Evolutionary conservation across 129 eudicot species (phyloP), one percentile per base, ranked within the genome.

Genomic region (Sambucus nigra): DNA sequence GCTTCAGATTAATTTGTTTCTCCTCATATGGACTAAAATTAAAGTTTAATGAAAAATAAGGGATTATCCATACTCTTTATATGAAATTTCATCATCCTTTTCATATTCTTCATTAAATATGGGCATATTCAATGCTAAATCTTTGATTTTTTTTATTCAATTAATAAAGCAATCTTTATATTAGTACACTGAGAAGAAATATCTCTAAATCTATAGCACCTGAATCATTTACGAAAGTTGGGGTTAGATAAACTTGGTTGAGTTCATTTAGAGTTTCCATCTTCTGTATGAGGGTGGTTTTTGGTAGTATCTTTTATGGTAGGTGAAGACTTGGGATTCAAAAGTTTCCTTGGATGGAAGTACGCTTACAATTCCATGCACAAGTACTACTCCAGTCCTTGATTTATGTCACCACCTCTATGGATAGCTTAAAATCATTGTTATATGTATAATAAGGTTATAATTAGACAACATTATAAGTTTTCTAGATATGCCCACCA

Each of bases 391-490:
- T 2, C 19, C 25, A 25, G 5, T 24, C 29, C 55, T 53, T 42
- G 8, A 25, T 39, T 45, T 67, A 60, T 23, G 38, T 50, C 28
- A 57, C 65, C 25, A 67, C 73, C 42, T 67, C 39, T 4, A 53
- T 23, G 1, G 65, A 22, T 8, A 58, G 52, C 8, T 67, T 67
- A 12, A 7, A 39, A 35, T 50, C 66, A 51, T 68, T 67, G 7
- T 60, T 31, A 20, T 68, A 68, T 13, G 40, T 18, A 20, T 50
- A 40, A 13, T 35, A 68, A 4, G 66, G 54, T 2, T 68, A 41
- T 2, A 59, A 21, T 0, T 19, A 12, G 12, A 53, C 46, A 18
- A 25, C 59, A 11, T 53, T 31, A 41, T 28, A 5, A 27, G 42
- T 64, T 41, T 64, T 31, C 5, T 19, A 9, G 29, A 48, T 13